These are phyloP conservation scores for Leptoxyphium fumago DNA, from an alignment of 2,329 filamentous ascomycete species.

Conservation along the genomic window DNA sequence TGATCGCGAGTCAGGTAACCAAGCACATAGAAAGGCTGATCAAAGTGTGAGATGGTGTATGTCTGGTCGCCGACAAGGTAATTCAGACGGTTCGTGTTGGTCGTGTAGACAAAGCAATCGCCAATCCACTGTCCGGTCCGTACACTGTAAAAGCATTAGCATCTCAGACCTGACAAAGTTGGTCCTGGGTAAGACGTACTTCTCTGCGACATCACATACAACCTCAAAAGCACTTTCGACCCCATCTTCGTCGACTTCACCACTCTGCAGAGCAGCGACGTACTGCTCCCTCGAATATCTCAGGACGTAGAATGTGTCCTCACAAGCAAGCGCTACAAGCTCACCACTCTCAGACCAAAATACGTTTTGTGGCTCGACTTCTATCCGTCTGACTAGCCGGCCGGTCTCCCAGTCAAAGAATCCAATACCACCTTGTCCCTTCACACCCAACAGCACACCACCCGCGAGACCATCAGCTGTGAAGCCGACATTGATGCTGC, in stretches of 20 bases:
- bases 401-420: slow-evolving; percentile 95
- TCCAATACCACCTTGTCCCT: slow-evolving; percentile 84
- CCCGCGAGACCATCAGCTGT: slow-evolving; percentile 83
- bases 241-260: slow-evolving; percentile 74
- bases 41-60: slow-evolving; percentile 94
- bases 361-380: slow-evolving; percentile 56
- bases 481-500: slow-evolving; percentile 72
- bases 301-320: slow-evolving; percentile 89
- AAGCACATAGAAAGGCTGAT: slow-evolving; percentile 85
- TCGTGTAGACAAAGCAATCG: slow-evolving; percentile 98
- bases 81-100: slow-evolving; percentile 89
- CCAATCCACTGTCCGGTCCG: slow-evolving; percentile 95
- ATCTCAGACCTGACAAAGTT: not conserved
- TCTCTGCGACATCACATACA: slow-evolving; percentile 88
- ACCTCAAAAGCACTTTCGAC: slow-evolving; percentile 94
- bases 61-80: slow-evolving; percentile 97
- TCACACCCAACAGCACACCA: slow-evolving; percentile 82
- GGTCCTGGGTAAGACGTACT: slow-evolving; percentile 32
- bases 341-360: slow-evolving; percentile 98
- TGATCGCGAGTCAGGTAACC: slow-evolving; percentile 92
- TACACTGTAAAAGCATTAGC: slow-evolving; percentile 38
- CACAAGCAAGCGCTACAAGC: slow-evolving; percentile 79
- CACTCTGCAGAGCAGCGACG: slow-evolving; percentile 64
- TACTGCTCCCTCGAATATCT: slow-evolving; percentile 85
- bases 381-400: slow-evolving; percentile 78